A percentile compares a stretch with the other conserved stretches of the same genome.
These are phyloP conservation scores for Gyromitra esculenta DNA, from an alignment of 2,329 filamentous ascomycete genomes.

Conservation along the genomic window DNA sequence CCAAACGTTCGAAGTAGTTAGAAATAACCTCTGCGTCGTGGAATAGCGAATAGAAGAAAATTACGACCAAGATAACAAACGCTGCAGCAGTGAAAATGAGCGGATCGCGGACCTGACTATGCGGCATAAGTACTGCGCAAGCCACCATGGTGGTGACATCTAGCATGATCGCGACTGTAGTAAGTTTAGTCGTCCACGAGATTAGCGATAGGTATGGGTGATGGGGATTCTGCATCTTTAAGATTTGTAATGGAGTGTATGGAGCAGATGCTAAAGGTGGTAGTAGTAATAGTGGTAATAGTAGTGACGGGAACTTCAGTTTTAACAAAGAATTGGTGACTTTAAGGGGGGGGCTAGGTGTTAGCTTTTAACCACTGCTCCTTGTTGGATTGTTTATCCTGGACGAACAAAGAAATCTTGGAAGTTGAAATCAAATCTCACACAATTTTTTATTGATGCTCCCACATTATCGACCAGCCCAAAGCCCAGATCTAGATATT, in stretches of 20 bases:
- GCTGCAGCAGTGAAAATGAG: conserved; percentile 20
- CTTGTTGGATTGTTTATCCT: not conserved
- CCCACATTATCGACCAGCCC: not conserved
- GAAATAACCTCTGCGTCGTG: conserved; percentile 19
- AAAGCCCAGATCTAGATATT: not conserved
- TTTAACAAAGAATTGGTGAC: not conserved
- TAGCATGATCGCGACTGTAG: conserved; percentile 21
- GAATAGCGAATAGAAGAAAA: conserved; percentile 34
- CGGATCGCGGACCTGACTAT: conserved; percentile 15
- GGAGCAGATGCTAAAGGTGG: not conserved
- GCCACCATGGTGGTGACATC: conserved; percentile 18
- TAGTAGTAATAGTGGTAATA: not conserved
- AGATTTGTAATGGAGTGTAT: conserved; percentile 7
- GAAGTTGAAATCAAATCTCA: not conserved
- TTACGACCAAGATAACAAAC: conserved; percentile 19
- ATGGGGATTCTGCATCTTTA: conserved; percentile 13
- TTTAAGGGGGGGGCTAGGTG: not conserved
- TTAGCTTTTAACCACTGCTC: not conserved
- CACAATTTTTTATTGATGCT: no score
- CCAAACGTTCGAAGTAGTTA: conserved; percentile 2
- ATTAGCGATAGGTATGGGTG: conserved; percentile 28
- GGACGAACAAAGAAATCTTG: conserved; percentile 4
- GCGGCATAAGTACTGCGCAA: conserved; percentile 19
- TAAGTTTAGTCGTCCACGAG: conserved; percentile 35
- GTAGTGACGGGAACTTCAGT: not conserved